Evolutionary conservation across 2,329 filamentous ascomycete genomes (phyloP).

Genomic region (Penicillium sp.): DNA sequence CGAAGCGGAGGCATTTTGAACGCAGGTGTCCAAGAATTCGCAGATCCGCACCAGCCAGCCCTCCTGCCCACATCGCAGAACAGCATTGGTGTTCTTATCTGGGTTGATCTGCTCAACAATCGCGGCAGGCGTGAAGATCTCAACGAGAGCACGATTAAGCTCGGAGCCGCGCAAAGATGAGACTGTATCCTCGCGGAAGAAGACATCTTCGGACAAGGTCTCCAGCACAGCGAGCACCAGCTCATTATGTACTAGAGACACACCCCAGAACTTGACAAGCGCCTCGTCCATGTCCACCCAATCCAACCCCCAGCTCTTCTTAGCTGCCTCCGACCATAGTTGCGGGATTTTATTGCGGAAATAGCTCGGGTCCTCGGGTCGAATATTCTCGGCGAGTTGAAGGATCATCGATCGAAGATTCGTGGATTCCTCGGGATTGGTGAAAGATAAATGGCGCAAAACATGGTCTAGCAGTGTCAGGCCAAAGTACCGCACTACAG

Average conservation of each 20-base stretch:
- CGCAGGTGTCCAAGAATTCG: slow-evolving; percentile 73
- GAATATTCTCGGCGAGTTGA: slow-evolving; percentile 74
- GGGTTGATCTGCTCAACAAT: slow-evolving; percentile 79
- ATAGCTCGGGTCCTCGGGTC: slow-evolving; percentile 76
- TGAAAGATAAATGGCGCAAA: slow-evolving; percentile 82
- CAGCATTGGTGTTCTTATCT: slow-evolving; percentile 70
- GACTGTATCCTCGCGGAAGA: slow-evolving; percentile 85
- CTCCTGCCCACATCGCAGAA: slow-evolving; percentile 77
- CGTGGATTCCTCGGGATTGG: slow-evolving; percentile 68
- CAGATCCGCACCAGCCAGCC: slow-evolving; percentile 86
- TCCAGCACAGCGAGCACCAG: slow-evolving; percentile 88
- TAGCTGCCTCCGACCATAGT: slow-evolving; percentile 93
- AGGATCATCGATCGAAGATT: slow-evolving; percentile 78
- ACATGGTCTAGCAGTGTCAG: slow-evolving; percentile 89
- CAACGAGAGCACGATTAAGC: slow-evolving; percentile 87
- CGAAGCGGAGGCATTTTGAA: slow-evolving; percentile 69
- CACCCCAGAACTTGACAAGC: slow-evolving; percentile 79
- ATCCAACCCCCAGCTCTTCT: slow-evolving; percentile 87
- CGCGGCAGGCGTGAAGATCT: slow-evolving; percentile 83
- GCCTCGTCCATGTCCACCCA: slow-evolving; percentile 95
- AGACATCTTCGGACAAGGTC: slow-evolving; percentile 91
- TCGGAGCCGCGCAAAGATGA: slow-evolving; percentile 82
- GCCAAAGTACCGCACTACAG: slow-evolving; percentile 90
- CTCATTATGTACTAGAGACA: slow-evolving; percentile 72
- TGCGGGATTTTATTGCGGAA: slow-evolving; percentile 92